These are phyloP conservation scores for Penicillium malachiteum DNA, from an alignment of 495 filamentous ascomycete species.

Conservation along the genomic window DNA sequence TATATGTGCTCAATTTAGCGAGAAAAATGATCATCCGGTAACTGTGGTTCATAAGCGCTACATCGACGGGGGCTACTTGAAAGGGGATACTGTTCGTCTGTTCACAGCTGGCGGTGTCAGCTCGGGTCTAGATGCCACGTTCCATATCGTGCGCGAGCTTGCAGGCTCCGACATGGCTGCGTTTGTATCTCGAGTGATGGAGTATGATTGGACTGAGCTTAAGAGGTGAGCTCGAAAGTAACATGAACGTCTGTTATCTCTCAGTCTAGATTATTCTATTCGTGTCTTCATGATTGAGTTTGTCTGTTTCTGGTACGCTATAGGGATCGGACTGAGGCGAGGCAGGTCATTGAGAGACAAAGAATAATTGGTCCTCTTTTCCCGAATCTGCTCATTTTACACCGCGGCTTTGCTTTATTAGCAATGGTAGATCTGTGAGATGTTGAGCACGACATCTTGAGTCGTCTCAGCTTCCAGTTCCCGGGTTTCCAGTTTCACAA, in stretches of 20 bases:
- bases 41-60: slow-evolving; percentile 77
- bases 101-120: slow-evolving; percentile 75
- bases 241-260: not conserved
- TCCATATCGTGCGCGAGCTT: slow-evolving; percentile 75
- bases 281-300: not conserved
- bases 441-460: not conserved
- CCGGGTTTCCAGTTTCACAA: too few relatives aligned
- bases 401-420: not conserved
- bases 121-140: slow-evolving; percentile 72
- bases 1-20: slow-evolving; percentile 46
- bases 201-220: slow-evolving; percentile 61
- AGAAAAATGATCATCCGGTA: slow-evolving; percentile 51
- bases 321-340: too few relatives aligned
- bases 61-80: slow-evolving; percentile 63
- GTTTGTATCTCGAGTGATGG: slow-evolving; percentile 66
- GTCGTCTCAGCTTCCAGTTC: not conserved
- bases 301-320: too few relatives aligned
- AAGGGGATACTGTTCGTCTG: slow-evolving; percentile 67
- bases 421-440: not conserved
- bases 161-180: slow-evolving; percentile 65
- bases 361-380: too few relatives aligned
- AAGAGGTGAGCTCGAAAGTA: not conserved
- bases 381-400: not conserved
- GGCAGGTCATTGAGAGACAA: too few relatives aligned
- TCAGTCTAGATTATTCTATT: not conserved